Evolutionary conservation across 495 filamentous ascomycete genomes (phyloP), one percentile per base, ranked within the genome.

Genomic region (Talaromyces thailandensis): DNA sequence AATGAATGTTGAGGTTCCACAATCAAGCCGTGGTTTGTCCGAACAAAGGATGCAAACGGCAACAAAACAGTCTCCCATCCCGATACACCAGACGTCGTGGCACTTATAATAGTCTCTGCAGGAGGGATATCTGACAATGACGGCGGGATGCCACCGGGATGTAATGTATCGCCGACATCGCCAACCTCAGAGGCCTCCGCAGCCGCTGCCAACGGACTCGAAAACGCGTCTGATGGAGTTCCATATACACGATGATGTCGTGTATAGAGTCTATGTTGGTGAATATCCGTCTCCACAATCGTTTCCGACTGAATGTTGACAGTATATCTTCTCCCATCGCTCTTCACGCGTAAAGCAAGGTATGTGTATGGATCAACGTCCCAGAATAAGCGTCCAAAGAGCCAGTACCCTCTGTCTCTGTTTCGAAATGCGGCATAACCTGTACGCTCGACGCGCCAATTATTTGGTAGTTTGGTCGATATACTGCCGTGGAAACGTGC

Each of bases 281-380:
- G 95, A 62, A 98, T 80, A 74, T 98, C 94, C 3, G 93, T 93
- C 35, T 91, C 86, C 53, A 96, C 88, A 59, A 98, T 84, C 1
- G 88, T 88, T 64, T 98, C 94, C 9, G 92, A 96, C 79, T 97
- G 95, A 40, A 98, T 77, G 72, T 98, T 98, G 56, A 98, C 86
- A 57, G 94, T 91, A 75, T 98, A 98, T 65, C 89, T 88, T 8
- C 93, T 78, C 12, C 93, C 93, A 73, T 98, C 95, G 25, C 88
- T 91, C 72, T 91, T 93, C 65, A 98, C 80, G n/a, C 92, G 87
- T 68, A 98, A 72, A 0, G 90, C 95, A 7, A 98, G 84, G 73
- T 91, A 98, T 6, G 81, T 72, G 73, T 96, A 96, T 2, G 87
- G 87, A 63, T 96, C 92, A 58, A 96, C 86, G 69, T 98, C 86